Base-by-base conservation (phyloP, 192 early-diverging fungal species). In the Neocallimastix lanati region DNA sequence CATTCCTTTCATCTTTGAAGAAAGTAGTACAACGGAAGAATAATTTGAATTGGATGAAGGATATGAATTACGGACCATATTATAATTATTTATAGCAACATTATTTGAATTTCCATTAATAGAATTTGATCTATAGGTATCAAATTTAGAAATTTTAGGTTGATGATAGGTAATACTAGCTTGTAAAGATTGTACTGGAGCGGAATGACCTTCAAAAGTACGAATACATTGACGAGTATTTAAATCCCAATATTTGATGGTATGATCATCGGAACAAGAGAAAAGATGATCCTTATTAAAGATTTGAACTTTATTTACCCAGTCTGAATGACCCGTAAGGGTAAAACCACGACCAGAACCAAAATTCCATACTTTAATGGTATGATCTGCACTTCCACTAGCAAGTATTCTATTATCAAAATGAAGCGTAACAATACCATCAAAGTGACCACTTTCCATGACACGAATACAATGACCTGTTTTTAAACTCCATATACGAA, bases 401-500 rank as follows among this genome's bases (percentile, higher is more conserved):
- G 93, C 96, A 50, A 99, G 83, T 27, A 94, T 88, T 13, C 87
- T 85, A 78, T 91, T 87, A 82, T 91, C 88, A 81, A 93, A 96
- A 83, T 98, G 93, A 30, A 99, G 84, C 27, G 91, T 94, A 28
- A 91, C 88, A 30, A 99, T 92, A 35, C 93, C 95, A 81, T 90
- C 92, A 13, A 85, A 85, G 80, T 94, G 92, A 27, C 92, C 92
- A 67, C 50, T 67, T 80, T 89, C 86, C 76, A 99, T 81, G 0
- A 92, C 93, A 29, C 93, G 91, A 78, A 97, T 92, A 81, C 94
- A 96, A 40, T 93, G 89, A 40, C 96, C 95, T 0, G 92, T 92
- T 77, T 93, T 91, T 83, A 93, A 92, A 82, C 93, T 93, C 97
- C 97, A 99, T 67, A 99, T 94, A 79, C 91, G 89, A 16, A 99